Percentiles rank a stretch among this genome's conserved stretches.
phyloP scores from a whole-genome alignment of 2,329 filamentous ascomycete species.

The Fusarium humuli region DNA sequence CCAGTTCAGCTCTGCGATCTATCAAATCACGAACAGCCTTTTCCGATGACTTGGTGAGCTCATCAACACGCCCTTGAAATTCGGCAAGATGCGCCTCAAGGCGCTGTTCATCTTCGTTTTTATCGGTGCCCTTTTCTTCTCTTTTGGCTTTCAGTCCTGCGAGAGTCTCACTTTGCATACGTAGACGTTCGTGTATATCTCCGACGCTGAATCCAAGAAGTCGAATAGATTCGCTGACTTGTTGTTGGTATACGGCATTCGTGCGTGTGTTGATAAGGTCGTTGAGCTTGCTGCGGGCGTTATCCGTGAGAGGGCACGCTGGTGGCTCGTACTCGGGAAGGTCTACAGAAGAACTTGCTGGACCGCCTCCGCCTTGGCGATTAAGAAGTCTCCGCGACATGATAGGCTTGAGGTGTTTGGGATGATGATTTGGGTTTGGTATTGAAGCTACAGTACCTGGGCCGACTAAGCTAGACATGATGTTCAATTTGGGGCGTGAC shows the following conservation, averaged over 20 bases:
- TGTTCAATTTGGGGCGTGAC: slow-evolving; percentile 1
- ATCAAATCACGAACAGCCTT: slow-evolving; percentile 60
- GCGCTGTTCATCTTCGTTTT: slow-evolving; percentile 52
- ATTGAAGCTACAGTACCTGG: not conserved
- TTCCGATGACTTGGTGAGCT: slow-evolving; percentile 60
- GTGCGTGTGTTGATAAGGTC: slow-evolving; percentile 58
- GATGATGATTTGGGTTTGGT: slow-evolving; percentile 13
- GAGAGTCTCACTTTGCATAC: slow-evolving; percentile 52
- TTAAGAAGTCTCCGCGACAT: slow-evolving; percentile 53
- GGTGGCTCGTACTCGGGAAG: slow-evolving; percentile 65
- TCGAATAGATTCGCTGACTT: slow-evolving; percentile 59
- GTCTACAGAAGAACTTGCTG: slow-evolving; percentile 39
- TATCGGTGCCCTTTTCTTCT: slow-evolving; percentile 52
- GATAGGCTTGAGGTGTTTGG: not conserved
- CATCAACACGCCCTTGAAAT: slow-evolving; percentile 56
- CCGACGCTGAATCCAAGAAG: slow-evolving; percentile 60
- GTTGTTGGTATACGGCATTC: slow-evolving; percentile 57
- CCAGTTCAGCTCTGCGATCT: slow-evolving; percentile 61
- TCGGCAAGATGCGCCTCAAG: slow-evolving; percentile 55
- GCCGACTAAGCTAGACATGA: not conserved
- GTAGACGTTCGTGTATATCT: slow-evolving; percentile 62
- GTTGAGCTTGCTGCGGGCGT: slow-evolving; percentile 54
- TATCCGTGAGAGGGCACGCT: slow-evolving; percentile 57
- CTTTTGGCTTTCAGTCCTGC: slow-evolving; percentile 51
- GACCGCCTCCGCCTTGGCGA: slow-evolving; percentile 37